Evolutionary conservation across 306 rosid genomes (phyloP), one percentile per base, ranked within the genome.

Genomic region (Ormosia semicastrata): DNA sequence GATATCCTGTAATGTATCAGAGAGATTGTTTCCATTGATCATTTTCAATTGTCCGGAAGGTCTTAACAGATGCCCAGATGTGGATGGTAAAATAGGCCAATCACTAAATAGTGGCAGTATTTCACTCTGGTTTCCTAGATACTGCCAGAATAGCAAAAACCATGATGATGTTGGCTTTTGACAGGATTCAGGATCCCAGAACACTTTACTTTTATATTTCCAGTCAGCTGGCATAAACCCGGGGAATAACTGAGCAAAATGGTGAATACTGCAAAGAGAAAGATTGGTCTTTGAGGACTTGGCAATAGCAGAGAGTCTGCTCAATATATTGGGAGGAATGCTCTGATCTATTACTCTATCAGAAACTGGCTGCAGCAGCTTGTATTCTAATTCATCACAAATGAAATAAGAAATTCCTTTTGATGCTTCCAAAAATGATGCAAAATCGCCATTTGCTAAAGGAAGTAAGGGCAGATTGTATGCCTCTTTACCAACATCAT

Each of bases 81-180:
- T 90, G 82, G 98, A 89, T 64, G 98, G 99, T 76, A 95, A 88
- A 70, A 95, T 93, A 43, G 99, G 99, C 99, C 99, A 95, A 74
- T 95, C 99, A 71, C 90, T 57, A 82, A 92, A 92, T 60, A 90
- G 75, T 56, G 89, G 87, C 81, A 95, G 78, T 15, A 82, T 86
- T 73, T 87, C 87, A 44, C 90, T 87, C 65, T 87, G 90, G 62
- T 75, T 87, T 69, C 81, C 88, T 32, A 95, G 90, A 86, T 91
- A 95, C 66, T 88, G 82, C 99, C 99, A 95, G 76, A 95, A 92
- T 33, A 91, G 82, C 82, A 76, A 52, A 85, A 95, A 77, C 99
- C 99, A 95, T 53, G 97, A 81, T 29, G 92, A 88, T 24, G 92
- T 83, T 56, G 99, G 99, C 82, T 92, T 89, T 79, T 69, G 86